Base-by-base conservation (phyloP, 2,329 filamentous ascomycete species). In the Chaetomium globosum region DNA sequence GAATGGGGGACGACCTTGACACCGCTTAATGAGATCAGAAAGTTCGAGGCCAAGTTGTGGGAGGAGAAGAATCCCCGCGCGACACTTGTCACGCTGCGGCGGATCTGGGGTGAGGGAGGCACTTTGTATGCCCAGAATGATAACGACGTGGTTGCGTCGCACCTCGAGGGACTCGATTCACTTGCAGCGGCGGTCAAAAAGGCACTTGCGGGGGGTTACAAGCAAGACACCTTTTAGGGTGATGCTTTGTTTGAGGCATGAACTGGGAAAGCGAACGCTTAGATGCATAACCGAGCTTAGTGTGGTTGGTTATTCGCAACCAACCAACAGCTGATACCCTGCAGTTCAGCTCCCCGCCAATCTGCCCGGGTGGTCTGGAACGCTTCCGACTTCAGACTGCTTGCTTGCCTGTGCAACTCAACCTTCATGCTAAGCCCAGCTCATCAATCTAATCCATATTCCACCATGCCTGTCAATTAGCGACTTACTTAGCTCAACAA, bases 51-150 rank as follows among this genome's bases (percentile, higher is more conserved):
- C 60, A 80, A 85, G 72, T 81, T 82, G 0, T 90, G 87, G 85
- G 80, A 80, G 19, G 78, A 80, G 39, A 80, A 80, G 0, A 75
- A 80, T 55, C 81, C 86, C 0, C 66, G 73, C 21, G 87, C 87
- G 0, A 85, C 85, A 0, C 69, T 78, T 1, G 80, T 82, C 57
- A 91, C 89, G 0, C 76, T 92, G 69, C 79, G 87, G 54, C 79
- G 90, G 21, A 92, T 92, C 59, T 92, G 89, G 90, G 84, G 85
- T 0, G 85, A 90, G 71, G 90, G 90, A 0, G 87, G 87, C 1
- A 92, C 89, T 0, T 74, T 92, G 54, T 92, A 92, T 73, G 83
- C 86, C 1, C 83, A 85, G 75, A 84, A 87, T 62, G 89, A 91
- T 73, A 92, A 92, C 71, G 82, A 80, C 31, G 70, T 81, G 1